Percentiles rank a stretch among this genome's conserved stretches.
These are phyloP conservation scores for Phytophthora nicotianae DNA, from an alignment of 352 stramenopile species.

Conservation along the genomic window DNA sequence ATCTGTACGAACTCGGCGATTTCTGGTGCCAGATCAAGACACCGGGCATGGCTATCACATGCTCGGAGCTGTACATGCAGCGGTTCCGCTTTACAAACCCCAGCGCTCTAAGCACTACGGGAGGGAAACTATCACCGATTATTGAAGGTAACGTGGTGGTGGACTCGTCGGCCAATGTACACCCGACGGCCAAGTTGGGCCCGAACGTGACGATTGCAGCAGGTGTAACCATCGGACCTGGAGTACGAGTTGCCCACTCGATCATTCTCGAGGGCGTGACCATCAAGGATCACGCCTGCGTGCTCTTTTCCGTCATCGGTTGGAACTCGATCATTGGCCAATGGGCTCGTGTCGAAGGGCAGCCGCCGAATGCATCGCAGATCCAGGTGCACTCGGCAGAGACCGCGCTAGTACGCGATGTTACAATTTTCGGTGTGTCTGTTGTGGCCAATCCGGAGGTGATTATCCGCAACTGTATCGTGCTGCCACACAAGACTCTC, in stretches of 20 bases:
- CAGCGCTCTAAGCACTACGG: constrained; percentile 76
- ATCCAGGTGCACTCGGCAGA: constrained; percentile 74
- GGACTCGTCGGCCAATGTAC: constrained; percentile 75
- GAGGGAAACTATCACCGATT: constrained; percentile 81
- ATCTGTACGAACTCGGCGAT: constrained; percentile 83
- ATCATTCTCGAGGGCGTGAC: constrained; percentile 90
- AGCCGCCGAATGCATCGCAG: constrained; percentile 79
- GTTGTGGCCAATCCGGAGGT: constrained; percentile 88
- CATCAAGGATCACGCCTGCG: constrained; percentile 89
- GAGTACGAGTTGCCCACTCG: constrained; percentile 83
- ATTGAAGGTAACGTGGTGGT: constrained; percentile 91
- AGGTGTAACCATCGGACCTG: constrained; percentile 81
- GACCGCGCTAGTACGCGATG: constrained; percentile 81
- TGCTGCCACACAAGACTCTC: constrained; percentile 88
- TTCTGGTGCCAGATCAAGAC: constrained; percentile 94
- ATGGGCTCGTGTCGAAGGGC: constrained; percentile 85
- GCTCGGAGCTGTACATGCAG: constrained; percentile 92
- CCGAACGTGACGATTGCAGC: constrained; percentile 88
- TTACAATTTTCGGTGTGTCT: constrained; percentile 89
- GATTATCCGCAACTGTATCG: constrained; percentile 91
- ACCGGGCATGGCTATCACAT: constrained; percentile 89
- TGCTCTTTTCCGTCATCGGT: constrained; percentile 87
- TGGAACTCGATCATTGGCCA: constrained; percentile 91
- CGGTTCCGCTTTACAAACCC: constrained; percentile 90
- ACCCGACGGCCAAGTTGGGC: constrained; percentile 86